Base-by-base conservation (phyloP, 164 flowering plant species). In the Saururus chinensis region DNA sequence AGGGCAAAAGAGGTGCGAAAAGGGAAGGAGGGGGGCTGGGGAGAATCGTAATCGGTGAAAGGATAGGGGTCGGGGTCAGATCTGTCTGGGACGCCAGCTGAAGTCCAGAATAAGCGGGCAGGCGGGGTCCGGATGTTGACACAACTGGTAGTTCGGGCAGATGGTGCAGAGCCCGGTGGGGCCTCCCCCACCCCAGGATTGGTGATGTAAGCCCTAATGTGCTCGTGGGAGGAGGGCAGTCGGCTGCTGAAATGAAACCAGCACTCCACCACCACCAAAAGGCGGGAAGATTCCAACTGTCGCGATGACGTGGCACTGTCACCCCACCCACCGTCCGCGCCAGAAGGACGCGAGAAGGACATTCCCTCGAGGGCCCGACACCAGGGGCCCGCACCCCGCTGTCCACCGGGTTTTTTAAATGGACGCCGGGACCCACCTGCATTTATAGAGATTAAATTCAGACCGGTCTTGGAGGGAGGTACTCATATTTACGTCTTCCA, bases 321-420 rank as follows among this genome's bases (percentile, higher is more conserved):
- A 65, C 69, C 60, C 66, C 75, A 76, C 66, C 82, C 73, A 70
- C 78, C 75, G 63, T 72, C 75, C 54, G 45, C 64, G 78, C 80
- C 80, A 76, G 79, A 57, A 24, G 14, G 73, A 40, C 68, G 62
- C 40, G 80, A 79, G 77, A 79, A 72, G 76, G 82, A 79, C 82
- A 72, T 76, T 70, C 67, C 68, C 64, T 62, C 49, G 61, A 13
- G 24, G 61, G 60, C 71, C 62, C 69, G 77, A 65, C 37, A 25
- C 53, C 52, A 53, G 37, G 77, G 70, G 4, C 70, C 70, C 72
- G 51, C 56, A 59, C 53, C 57, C 17, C 60, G 17, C 68, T 66
- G 62, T 64, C 66, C 67, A 25, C 35, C 42, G 9, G 40, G 20
- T 57, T n/a, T 16, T 4, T 14, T 26, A 22, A n/a, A 9, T 22